phyloP scores from a whole-genome alignment of 306 rosid genomes.

The Quercus bicolor region DNA sequence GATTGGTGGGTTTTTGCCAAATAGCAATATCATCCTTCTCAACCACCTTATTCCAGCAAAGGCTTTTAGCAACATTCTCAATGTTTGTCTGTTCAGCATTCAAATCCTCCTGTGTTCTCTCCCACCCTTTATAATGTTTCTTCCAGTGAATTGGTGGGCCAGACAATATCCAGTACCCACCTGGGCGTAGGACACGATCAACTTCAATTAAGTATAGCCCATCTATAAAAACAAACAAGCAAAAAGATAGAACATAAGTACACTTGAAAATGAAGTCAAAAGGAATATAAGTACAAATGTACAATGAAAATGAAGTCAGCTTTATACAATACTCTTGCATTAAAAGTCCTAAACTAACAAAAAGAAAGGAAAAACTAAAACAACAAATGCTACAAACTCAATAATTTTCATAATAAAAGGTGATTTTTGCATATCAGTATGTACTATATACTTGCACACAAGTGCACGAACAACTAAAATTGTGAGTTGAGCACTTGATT shows the following conservation, averaged over 20 bases:
- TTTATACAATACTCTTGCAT: background rate
- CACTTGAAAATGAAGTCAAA: background rate
- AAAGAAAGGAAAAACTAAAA: background rate
- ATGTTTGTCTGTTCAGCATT: slow-evolving; percentile 55
- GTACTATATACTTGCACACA: too few species aligned
- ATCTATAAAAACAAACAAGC: slow-evolving; percentile 29
- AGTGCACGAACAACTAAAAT: too few species aligned
- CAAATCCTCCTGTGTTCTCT: slow-evolving; percentile 64
- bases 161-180: slow-evolving; percentile 79
- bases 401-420: too few species aligned
- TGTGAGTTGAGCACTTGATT: too few species aligned
- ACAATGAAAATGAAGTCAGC: background rate
- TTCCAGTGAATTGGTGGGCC: slow-evolving; percentile 78
- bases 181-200: slow-evolving; percentile 67
- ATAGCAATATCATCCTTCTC: slow-evolving; percentile 71
- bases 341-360: background rate
- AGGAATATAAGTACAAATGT: too few species aligned
- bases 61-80: slow-evolving; percentile 64
- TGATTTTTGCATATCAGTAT: too few species aligned
- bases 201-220: slow-evolving; percentile 63
- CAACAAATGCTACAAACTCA: too few species aligned
- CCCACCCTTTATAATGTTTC: slow-evolving; percentile 69
- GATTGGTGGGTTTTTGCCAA: slow-evolving; percentile 77
- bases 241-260: background rate
- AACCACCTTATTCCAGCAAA: slow-evolving; percentile 65